phyloP scores from a whole-genome alignment of 176 grass and related monocot species.

The barley (Hordeum vulgare) region DNA sequence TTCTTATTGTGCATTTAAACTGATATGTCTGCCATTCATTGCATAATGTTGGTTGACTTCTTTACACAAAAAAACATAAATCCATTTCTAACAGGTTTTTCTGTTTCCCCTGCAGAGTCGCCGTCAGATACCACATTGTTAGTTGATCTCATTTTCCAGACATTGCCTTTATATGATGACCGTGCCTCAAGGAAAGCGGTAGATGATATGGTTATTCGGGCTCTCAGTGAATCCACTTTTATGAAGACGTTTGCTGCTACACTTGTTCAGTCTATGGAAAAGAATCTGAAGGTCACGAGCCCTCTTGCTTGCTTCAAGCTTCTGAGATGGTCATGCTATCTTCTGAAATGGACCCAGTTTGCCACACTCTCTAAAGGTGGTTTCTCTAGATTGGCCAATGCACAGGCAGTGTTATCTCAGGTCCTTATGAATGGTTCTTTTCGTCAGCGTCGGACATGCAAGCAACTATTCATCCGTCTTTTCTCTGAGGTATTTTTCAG shows the following conservation, averaged over 20 bases:
- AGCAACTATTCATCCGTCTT: slow-evolving; percentile 42
- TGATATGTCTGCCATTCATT: neutral
- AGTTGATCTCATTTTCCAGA: slow-evolving; percentile 87
- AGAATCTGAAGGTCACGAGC: slow-evolving; percentile 61
- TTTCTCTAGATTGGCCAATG: slow-evolving; percentile 68
- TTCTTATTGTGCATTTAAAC: neutral
- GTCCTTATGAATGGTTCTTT: slow-evolving; percentile 67
- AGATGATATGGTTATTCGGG: slow-evolving; percentile 73
- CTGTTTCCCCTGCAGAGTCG: slow-evolving; percentile 40
- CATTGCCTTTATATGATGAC: slow-evolving; percentile 83
- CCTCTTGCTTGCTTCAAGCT: slow-evolving; percentile 74
- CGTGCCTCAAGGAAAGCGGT: slow-evolving; percentile 80
- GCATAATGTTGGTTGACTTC: neutral
- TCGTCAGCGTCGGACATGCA: slow-evolving; percentile 41
- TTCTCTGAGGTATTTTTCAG: slow-evolving; percentile 69
- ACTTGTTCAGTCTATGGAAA: slow-evolving; percentile 90
- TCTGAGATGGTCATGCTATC: slow-evolving; percentile 83
- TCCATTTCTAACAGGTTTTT: slow-evolving; percentile 10
- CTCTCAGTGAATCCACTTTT: slow-evolving; percentile 58
- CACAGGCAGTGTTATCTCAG: slow-evolving; percentile 72
- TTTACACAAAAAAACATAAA: neutral
- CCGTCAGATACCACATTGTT: slow-evolving; percentile 44
- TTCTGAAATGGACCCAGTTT: slow-evolving; percentile 86
- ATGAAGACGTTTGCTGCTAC: slow-evolving; percentile 69
- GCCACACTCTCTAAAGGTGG: slow-evolving; percentile 73